phyloP scores from a whole-genome alignment of 768 basidiomycete genomes.

The Tephrocybe sp. region DNA sequence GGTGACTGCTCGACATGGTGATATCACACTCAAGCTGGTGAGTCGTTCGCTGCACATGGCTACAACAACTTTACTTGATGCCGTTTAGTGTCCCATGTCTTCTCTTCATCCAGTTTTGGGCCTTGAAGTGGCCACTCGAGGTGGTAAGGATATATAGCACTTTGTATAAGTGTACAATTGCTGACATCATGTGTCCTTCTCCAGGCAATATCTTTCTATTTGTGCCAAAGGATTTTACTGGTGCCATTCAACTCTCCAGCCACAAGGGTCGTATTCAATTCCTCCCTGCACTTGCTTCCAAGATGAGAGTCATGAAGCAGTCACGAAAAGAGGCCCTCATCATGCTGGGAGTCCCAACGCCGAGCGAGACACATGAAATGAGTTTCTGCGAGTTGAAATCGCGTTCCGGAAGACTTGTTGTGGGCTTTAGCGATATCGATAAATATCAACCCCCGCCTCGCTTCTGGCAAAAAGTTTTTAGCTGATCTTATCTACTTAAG shows the following conservation, averaged over 20 bases:
- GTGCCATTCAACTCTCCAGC: conserved; percentile 28
- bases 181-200: background rate
- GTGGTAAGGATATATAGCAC: conserved; percentile 24
- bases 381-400: conserved; percentile 41
- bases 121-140: conserved; percentile 33
- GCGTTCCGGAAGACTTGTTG: conserved; percentile 36
- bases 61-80: background rate
- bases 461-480: conserved; percentile 39
- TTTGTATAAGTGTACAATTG: background rate
- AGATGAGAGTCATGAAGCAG: conserved; percentile 27
- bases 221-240: conserved; percentile 27
- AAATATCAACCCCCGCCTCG: conserved; percentile 28
- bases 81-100: conserved; percentile 30
- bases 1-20: conserved; percentile 35
- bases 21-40: conserved; percentile 43
- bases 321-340: conserved; percentile 36
- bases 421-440: conserved; percentile 45
- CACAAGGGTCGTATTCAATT: conserved; percentile 24
- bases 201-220: conserved; percentile 27
- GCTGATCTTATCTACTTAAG: background rate
- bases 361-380: conserved; percentile 19
- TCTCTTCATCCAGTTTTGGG: conserved; percentile 35
- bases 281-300: conserved; percentile 27
- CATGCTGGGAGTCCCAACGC: conserved; percentile 30
- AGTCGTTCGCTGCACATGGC: conserved; percentile 5